Evolutionary conservation across 192 early-diverging fungal species (phyloP), one percentile per base, ranked within the genome.

Genomic region (Backusella liffmaniae): DNA sequence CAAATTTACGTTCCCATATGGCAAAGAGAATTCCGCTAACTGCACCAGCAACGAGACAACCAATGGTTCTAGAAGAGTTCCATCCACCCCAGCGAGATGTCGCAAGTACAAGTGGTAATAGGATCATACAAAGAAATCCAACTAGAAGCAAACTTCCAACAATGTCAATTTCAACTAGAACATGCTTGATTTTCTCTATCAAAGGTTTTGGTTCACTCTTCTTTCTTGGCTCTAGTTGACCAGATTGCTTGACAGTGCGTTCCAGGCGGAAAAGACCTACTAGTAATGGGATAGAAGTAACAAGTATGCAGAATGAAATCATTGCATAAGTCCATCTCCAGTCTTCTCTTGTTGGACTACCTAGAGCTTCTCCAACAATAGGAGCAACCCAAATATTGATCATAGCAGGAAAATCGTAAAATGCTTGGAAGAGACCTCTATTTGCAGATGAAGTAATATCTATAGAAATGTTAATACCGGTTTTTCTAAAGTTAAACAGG

Each of bases 321-420:
- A 78, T 73, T 34, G 56, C 62, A n/a, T 78, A 78, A 16, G 59
- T 59, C 77, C 77, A 78, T 66, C 77, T 59, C 77, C 77, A 78
- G 30, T 51, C 56, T 62, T 62, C 2, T 62, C 12, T 62, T 29
- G 56, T 32, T 32, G 69, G 30, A 23, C 29, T 26, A 37, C 65
- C 41, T 67, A 78, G 29, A 16, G 72, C 77, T n/a, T 73, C 72
- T 37, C 72, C 77, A 67, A 66, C 65, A 49, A 78, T 30, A 67
- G 77, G 62, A 16, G 77, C 49, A 32, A 78, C 72, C 51, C 72
- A 78, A 29, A 67, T 67, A 53, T 78, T 78, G 15, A 78, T 70
- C 30, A 78, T 66, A 6, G 35, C 35, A 30, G 77, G 77, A 2
- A 78, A 29, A 51, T 66, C 65, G 34, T 73, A 73, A 15, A 78